Evolutionary conservation across 179 eudicot genomes (phyloP), one percentile per base, ranked within the genome.

Genomic region (Silene noctiflora): DNA sequence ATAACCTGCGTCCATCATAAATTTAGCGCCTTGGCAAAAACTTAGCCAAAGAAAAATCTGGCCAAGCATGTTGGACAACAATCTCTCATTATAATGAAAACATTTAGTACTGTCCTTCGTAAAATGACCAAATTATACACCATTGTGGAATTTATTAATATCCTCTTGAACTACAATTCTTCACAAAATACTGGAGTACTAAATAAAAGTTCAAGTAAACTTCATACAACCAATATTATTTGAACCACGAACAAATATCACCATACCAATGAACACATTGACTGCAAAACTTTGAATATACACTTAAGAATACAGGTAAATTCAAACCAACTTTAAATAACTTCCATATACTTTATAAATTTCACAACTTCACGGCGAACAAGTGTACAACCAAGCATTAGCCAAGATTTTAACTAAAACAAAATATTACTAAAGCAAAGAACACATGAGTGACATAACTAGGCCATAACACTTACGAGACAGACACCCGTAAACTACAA

Each of bases 1-100:
- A 96, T 90, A 80, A 96, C 99, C 99, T 93, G 87, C 81, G 68
- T 6, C 39, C 27, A 42, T 14, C 67, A 72, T 55, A 10, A 72
- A 72, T 0, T 4, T 33, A 46, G 9, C n/a, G n/a, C 25, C 64
- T 72, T n/a, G 71, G 55, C 22, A 61, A 0, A 77, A 33, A 65
- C 13, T 4, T 61, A 25, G 21, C 31, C 29, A 69, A 55, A 12
- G 4, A 71, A 27, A 27, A 12, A 71, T 12, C 25, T 53, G 59
- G 14, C 17, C 22, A n/a, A 67, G 14, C 46, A 39, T 39, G 46
- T 39, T 8, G 7, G 7, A 39, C 0, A 39, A 39, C 46, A 39
- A 39, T 39, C 46, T 7, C 46, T 8, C 11, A 39, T 39, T 11
- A 1, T 39, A 39, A 39, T 8, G 46, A 39, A 39, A 39, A 39